Base-by-base conservation (phyloP, 495 filamentous ascomycete species). In the Hyaloscypha finlandica region DNA sequence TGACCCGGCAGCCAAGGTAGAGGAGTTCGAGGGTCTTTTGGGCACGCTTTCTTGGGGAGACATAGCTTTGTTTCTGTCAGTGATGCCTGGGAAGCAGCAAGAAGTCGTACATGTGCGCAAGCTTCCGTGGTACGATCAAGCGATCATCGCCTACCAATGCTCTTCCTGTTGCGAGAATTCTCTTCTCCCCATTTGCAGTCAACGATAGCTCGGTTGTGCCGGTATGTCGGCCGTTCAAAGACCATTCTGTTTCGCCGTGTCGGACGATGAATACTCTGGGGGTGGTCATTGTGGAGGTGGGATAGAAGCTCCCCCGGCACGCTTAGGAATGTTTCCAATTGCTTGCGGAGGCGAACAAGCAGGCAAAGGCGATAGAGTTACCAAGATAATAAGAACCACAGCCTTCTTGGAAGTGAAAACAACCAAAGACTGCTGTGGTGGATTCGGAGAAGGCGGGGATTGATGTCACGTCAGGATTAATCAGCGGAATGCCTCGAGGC, bases 161-260 rank as follows among this genome's bases (percentile, higher is more conserved):
- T 65, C 86, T 84, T 29, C 93, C 92, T 0, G 95, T 96, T 12
- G 93, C 89, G 61, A 81, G 81, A 66, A 98, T 87, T 29, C 93
- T 85, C 73, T 88, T 91, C 79, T 97, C 93, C 39, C 95, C 95
- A 75, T 92, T 92, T 14, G 85, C 77, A 2, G 95, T 99, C 11
- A 99, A 81, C 0, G 92, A 87, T 25, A 99, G 88, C 69, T 99
- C 95, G 31, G 90, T 92, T 31, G 79, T 85, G 57, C 94, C 92
- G 0, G 95, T 99, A 80, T 99, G 94, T 29, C 90, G 88, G 65
- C 94, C 95, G 73, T 92, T 93, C 48, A 97, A 85, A 2, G 94
- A 97, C 95, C 95, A 99, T 83, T 96, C 92, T 3, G 95, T 99
- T 79, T 99, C 95, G 78, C 86, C 86, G 73, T 99, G 95, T 70